Base-by-base conservation (phyloP, 2,329 filamentous ascomycete genomes). In the Daldinia sp. region DNA sequence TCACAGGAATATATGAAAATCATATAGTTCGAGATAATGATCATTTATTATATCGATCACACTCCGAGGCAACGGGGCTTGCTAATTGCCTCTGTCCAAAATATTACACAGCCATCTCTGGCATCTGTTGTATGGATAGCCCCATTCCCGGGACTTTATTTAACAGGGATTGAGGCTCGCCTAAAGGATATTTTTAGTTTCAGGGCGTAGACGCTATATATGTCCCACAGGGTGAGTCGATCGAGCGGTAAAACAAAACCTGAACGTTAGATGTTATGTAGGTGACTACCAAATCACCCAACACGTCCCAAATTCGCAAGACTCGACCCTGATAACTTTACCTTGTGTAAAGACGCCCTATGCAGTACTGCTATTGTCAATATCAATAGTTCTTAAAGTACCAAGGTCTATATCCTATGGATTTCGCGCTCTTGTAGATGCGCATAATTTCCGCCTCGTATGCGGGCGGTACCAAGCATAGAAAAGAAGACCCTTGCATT, bases 331-430 rank as follows among this genome's bases (percentile, higher is more conserved):
- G 17, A n/a, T 43, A 49, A 70, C 66, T 64, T 68, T 70, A 70
- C 69, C 70, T 71, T 65, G 58, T 63, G 64, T 67, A 58, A 34
- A 66, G 55, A 64, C 10, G 51, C 34, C 34, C 63, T 61, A 64
- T 39, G 54, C 19, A 55, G 60, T 45, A 67, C 47, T 61, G 64
- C 49, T 58, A 64, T 30, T 67, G 37, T 59, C 53, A 61, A 68
- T 47, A 63, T 55, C 37, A 65, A 65, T 57, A 65, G 62, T 63
- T 56, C 37, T 10, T 61, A 63, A 53, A 47, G 57, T 61, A 63
- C 50, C 59, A 58, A 58, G 55, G 57, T 64, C 63, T 45, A 56
- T 60, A 65, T 66, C 56, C 62, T 66, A 57, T 58, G 48, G 60
- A 63, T 47, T 57, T 53, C 41, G 47, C 49, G 34, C 39, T 55